Evolutionary conservation across 2,329 filamentous ascomycete genomes (phyloP).

Genomic region (Chrysosporium keratinophilum): DNA sequence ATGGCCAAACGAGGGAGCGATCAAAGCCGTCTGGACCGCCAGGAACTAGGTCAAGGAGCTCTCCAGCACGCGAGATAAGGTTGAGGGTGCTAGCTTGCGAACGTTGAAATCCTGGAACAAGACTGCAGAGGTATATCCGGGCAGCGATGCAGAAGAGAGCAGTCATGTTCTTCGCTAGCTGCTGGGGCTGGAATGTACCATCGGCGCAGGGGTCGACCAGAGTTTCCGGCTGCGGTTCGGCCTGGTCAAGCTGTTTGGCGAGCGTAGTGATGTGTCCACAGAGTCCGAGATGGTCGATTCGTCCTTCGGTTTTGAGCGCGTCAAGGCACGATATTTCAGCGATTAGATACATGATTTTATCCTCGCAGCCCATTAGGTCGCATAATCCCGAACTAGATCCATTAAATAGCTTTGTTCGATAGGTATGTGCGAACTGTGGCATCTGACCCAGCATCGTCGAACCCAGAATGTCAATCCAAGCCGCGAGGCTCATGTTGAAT

Average conservation of each 20-base stretch:
- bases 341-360: conserved; percentile 94
- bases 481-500: conserved; percentile 81
- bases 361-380: conserved; percentile 95
- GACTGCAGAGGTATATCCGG: conserved; percentile 90
- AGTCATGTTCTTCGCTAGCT: conserved; percentile 80
- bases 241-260: conserved; percentile 73
- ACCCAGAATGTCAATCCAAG: conserved; percentile 96
- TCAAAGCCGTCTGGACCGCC: conserved; percentile 74
- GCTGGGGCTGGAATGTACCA: conserved; percentile 67
- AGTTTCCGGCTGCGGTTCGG: conserved; percentile 56
- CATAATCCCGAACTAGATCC: conserved; percentile 60
- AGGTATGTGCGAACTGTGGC: conserved; percentile 86
- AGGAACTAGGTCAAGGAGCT: conserved; percentile 71
- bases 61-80: conserved; percentile 66
- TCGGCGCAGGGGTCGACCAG: conserved; percentile 48
- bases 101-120: conserved; percentile 79
- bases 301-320: conserved; percentile 68
- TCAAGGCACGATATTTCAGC: conserved; percentile 96
- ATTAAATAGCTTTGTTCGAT: conserved; percentile 78
- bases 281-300: conserved; percentile 68
- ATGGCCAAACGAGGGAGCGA: conserved; percentile 83
- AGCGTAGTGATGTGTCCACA: conserved; percentile 85
- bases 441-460: conserved; percentile 81
- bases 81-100: conserved; percentile 62
- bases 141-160: conserved; percentile 83